phyloP scores from a whole-genome alignment of 495 filamentous ascomycete genomes.

The Annulohypoxylon maeteangense region DNA sequence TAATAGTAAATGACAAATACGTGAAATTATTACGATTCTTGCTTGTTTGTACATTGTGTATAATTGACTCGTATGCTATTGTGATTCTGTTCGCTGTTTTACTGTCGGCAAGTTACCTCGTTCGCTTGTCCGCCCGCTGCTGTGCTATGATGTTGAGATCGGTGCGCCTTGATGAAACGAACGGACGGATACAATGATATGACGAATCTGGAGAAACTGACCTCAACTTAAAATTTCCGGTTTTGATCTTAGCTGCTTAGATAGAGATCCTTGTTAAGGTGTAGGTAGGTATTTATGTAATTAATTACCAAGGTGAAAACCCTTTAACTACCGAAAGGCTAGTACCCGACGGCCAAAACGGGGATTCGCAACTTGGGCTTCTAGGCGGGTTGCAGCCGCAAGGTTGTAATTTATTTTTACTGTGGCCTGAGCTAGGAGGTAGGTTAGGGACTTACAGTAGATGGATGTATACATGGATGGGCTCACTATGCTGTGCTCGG shows the following conservation, averaged over 20 bases:
- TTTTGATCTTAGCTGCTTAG: not conserved
- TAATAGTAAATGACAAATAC: conserved; percentile 29
- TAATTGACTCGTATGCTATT: not conserved
- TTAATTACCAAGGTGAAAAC: not conserved
- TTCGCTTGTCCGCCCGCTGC: not conserved
- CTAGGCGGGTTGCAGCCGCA: conserved; percentile 27
- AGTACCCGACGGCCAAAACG: conserved; percentile 34
- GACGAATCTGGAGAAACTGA: not conserved
- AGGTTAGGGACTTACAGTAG: not conserved
- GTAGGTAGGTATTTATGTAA: not conserved
- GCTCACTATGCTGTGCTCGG: not conserved
- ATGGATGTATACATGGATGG: not conserved
- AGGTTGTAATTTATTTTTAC: conserved; percentile 21
- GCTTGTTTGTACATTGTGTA: not conserved
- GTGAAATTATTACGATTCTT: not conserved
- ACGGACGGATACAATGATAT: not conserved
- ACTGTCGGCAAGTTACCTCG: not conserved
- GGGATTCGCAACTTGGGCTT: not conserved
- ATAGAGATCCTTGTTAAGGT: not conserved
- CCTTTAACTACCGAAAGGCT: conserved; percentile 29
- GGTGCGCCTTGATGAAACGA: conserved; percentile 17
- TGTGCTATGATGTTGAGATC: not conserved
- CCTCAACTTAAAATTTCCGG: not conserved
- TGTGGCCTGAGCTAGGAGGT: not conserved
- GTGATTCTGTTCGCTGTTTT: not conserved